Evolutionary conservation across 148 eudicot genomes (phyloP).

Genomic region (Camellia sinensis): DNA sequence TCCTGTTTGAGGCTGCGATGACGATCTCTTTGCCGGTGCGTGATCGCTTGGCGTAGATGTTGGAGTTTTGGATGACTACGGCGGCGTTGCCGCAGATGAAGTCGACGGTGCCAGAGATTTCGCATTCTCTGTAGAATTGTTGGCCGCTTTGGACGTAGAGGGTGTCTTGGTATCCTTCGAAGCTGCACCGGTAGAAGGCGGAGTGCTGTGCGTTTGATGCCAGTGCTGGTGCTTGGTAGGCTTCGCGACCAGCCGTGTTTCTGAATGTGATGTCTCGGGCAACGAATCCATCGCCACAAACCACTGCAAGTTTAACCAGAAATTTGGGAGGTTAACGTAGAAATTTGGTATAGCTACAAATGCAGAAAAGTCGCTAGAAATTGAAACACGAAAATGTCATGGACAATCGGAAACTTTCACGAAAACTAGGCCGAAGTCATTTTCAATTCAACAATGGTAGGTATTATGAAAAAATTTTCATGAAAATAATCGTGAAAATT

Average conservation of each 20-base stretch:
- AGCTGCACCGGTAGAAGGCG: conserved; percentile 37
- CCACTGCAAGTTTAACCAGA: conserved; percentile 16
- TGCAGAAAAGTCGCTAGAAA: too few relatives aligned
- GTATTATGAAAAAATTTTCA: too few relatives aligned
- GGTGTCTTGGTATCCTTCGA: conserved; percentile 56
- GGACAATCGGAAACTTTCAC: too few relatives aligned
- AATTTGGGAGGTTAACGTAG: too few relatives aligned
- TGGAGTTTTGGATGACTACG: conserved; percentile 32
- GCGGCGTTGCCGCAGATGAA: conserved; percentile 31
- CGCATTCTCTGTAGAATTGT: conserved; percentile 39
- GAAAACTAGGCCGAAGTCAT: too few relatives aligned
- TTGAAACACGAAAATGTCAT: too few relatives aligned
- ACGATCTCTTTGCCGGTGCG: too few relatives aligned
- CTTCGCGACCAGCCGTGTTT: conserved; percentile 47
- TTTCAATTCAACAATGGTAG: too few relatives aligned
- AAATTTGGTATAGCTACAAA: too few relatives aligned
- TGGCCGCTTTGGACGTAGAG: conserved; percentile 32
- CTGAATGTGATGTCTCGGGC: conserved; percentile 36
- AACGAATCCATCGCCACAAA: conserved; percentile 32
- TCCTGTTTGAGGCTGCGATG: too few relatives aligned
- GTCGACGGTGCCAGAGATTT: conserved; percentile 30
- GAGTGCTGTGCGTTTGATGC: conserved; percentile 34
- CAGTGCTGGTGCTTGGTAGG: conserved; percentile 42
- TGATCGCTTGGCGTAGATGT: conserved; percentile 25
- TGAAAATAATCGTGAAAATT: too few relatives aligned